Conservation (phyloP, 495 filamentous ascomycete genomes). For the Sordaria brevicollis region DNA sequence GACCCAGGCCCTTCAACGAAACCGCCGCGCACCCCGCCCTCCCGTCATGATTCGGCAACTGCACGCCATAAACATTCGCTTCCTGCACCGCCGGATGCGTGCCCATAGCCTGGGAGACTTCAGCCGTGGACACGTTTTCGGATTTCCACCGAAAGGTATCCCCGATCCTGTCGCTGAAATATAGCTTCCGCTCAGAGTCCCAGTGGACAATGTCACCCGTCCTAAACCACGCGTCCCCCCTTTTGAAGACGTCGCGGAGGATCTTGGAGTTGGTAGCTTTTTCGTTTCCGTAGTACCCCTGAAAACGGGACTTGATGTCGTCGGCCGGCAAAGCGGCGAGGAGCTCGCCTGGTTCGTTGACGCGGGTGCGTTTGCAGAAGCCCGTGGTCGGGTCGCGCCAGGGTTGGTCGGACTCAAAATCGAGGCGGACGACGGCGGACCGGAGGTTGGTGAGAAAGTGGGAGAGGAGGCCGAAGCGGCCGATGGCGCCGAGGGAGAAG, state of each 20-base stretch:
- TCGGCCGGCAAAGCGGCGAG: conserved; percentile 57
- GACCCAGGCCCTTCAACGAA: conserved; percentile 35
- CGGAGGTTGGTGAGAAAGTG: conserved; percentile 36
- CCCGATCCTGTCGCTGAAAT: conserved; percentile 81
- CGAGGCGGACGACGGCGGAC: conserved; percentile 56
- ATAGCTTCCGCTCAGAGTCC: conserved; percentile 63
- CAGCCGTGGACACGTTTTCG: conserved; percentile 82
- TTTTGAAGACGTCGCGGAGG: conserved; percentile 61
- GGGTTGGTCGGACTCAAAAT: conserved; percentile 59
- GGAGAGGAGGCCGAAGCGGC: conserved; percentile 57
- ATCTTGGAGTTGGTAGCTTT: conserved; percentile 70
- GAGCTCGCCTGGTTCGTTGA: conserved; percentile 67
- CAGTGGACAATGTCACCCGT: conserved; percentile 73
- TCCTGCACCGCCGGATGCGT: conserved; percentile 57
- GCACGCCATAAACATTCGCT: conserved; percentile 83
- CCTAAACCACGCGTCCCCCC: conserved; percentile 79
- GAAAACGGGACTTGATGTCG: conserved; percentile 56
- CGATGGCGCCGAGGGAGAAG: conserved; percentile 69
- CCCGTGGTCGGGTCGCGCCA: conserved; percentile 63
- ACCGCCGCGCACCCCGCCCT: conserved; percentile 74
- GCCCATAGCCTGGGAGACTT: conserved; percentile 65
- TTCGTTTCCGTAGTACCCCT: conserved; percentile 75
- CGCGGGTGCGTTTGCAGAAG: conserved; percentile 51
- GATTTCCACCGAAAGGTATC: conserved; percentile 97
- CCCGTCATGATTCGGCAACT: conserved; percentile 76